A percentile compares a stretch with the other conserved stretches of the same genome.
phyloP scores from a whole-genome alignment of 2,329 filamentous ascomycete species.

The Penicillium sp. region DNA sequence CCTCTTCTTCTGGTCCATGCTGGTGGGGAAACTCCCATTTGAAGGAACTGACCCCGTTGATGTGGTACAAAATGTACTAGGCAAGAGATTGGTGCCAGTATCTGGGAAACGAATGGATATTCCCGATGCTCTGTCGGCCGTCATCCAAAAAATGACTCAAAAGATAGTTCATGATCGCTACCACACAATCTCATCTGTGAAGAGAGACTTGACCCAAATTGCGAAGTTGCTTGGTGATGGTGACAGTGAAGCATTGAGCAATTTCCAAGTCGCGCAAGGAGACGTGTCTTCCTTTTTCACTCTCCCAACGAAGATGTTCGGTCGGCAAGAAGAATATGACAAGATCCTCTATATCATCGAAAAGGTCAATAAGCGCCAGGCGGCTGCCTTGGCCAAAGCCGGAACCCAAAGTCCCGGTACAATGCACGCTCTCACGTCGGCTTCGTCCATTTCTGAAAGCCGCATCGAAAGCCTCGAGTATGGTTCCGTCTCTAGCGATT shows the following conservation, averaged over 20 bases:
- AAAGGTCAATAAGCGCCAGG: conserved; percentile 67
- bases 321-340: conserved; percentile 69
- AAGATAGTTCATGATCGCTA: conserved; percentile 87
- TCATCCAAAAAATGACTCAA: conserved; percentile 89
- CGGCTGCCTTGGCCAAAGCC: conserved; percentile 33
- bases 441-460: conserved; percentile 53
- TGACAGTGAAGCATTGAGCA: conserved; percentile 66
- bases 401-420: conserved; percentile 38
- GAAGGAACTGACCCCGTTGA: conserved; percentile 78
- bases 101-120: conserved; percentile 77
- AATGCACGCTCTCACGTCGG: conserved; percentile 51
- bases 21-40: conserved; percentile 77
- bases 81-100: conserved; percentile 72
- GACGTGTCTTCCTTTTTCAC: conserved; percentile 93
- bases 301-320: conserved; percentile 77
- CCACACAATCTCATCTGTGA: conserved; percentile 81
- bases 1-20: conserved; percentile 80
- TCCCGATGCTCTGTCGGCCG: conserved; percentile 74
- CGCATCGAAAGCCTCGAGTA: conserved; percentile 49
- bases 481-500: conserved; percentile 56
- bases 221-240: conserved; percentile 73
- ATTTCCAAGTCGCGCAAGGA: conserved; percentile 74
- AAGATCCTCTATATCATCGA: conserved; percentile 73
- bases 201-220: conserved; percentile 73
- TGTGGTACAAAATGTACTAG: conserved; percentile 85